Evolutionary conservation across 345 rosid genomes (phyloP), one percentile per base, ranked within the genome.

Genomic region (Eucalyptus microcorys): DNA sequence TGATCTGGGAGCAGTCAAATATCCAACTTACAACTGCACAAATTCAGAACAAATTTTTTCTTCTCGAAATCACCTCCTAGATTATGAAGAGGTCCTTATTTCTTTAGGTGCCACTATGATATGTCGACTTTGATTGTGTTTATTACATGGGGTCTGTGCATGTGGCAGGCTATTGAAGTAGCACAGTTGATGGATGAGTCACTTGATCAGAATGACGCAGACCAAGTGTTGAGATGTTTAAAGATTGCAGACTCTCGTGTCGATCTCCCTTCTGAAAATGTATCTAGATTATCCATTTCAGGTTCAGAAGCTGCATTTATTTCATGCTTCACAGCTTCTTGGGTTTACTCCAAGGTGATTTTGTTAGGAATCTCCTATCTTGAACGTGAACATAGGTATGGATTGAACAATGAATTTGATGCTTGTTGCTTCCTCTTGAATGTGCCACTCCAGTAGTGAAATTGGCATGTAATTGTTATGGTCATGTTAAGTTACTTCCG

Each of bases 121-220:
- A 87, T 43, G 52, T 86, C 37, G 40, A 42, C 12, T 57, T 87
- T 42, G 59, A 57, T 86, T 88, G 37, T 68, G 42, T 91, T 89
- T 84, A 87, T 87, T 24, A 61, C 87, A 85, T 89, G 48, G 27
- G 10, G 86, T 79, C 22, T 90, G 47, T 89, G 24, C 59, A 88
- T 85, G 88, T 66, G 76, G 87, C 96, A 97, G 98, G 98, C 99
- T 87, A 94, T 96, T 93, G 98, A 95, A 95, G 94, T 97, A 90
- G 98, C 98, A 57, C 99, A 97, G 90, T 79, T 95, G 84, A 95
- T 97, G 96, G 99, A 96, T 90, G 95, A 96, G 89, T 93, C 96
- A 88, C 97, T 97, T 87, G 99, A 96, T 89, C 92, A 90, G 91
- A 93, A 93, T 89, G 89, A 95, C n/a, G 76, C 13, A 87, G 95